Percentiles rank a stretch among this genome's conserved stretches.
phyloP scores from a whole-genome alignment of 176 grass and related monocot species.

The Oryza australiensis region DNA sequence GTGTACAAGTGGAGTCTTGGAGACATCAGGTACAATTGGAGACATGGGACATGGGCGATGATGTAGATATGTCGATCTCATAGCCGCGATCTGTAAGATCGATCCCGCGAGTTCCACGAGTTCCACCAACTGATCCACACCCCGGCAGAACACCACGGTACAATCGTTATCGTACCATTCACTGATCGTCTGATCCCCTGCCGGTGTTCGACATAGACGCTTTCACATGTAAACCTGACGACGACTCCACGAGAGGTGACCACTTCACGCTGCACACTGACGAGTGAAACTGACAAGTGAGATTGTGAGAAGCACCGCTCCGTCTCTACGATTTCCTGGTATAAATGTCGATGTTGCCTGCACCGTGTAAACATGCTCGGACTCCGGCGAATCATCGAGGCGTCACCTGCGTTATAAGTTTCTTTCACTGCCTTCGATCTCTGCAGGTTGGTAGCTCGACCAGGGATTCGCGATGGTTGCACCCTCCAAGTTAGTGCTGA shows the following conservation, averaged over 20 bases:
- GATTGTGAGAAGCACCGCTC: neutral
- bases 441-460: neutral
- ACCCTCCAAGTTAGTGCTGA: neutral
- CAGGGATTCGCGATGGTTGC: neutral
- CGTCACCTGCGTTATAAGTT: neutral
- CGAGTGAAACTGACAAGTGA: neutral
- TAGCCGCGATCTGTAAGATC: neutral
- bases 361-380: neutral
- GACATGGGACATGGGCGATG: neutral
- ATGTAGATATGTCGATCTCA: neutral
- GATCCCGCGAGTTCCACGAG: neutral
- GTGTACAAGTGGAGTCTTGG: neutral
- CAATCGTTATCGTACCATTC: neutral
- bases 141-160: neutral
- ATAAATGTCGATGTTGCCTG: neutral
- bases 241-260: neutral
- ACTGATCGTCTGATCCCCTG: neutral
- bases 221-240: neutral
- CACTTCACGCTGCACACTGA: neutral
- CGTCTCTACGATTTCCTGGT: too few relatives aligned
- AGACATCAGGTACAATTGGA: neutral
- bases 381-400: neutral
- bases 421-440: neutral
- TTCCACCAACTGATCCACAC: neutral
- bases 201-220: neutral